phyloP scores from a whole-genome alignment of 805 yeast genomes.

The Candida arabinofermentans region DNA sequence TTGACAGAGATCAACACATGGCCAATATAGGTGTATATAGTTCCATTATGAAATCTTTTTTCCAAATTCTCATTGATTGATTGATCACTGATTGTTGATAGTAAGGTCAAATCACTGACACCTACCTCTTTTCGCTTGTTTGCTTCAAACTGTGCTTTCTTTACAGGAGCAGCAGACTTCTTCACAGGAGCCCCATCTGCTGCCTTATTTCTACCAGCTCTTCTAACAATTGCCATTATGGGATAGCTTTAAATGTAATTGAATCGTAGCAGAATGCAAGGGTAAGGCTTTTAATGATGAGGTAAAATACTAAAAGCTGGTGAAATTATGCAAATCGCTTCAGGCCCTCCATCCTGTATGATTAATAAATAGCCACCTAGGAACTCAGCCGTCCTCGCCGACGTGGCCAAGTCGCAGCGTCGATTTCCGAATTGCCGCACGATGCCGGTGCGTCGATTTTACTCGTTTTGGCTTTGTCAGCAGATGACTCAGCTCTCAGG shows the following conservation, averaged over 20 bases:
- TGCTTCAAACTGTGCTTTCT: conserved; percentile 88
- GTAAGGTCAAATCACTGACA: conserved; percentile 86
- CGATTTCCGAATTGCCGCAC: too few species aligned
- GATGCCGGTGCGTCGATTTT: too few species aligned
- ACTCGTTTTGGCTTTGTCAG: too few species aligned
- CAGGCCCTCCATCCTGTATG: too few species aligned
- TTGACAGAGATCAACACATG: conserved; percentile 94
- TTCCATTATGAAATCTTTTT: conserved; percentile 82
- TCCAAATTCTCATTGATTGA: conserved; percentile 88
- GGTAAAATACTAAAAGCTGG: too few species aligned
- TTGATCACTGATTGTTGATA: conserved; percentile 86
- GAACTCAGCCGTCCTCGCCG: too few species aligned
- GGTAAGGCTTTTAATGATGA: too few species aligned
- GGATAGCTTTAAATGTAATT: conserved; percentile 41
- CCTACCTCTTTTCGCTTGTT: conserved; percentile 96
- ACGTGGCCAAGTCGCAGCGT: too few species aligned
- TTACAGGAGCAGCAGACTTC: conserved; percentile 47
- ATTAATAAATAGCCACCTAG: too few species aligned
- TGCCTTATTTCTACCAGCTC: conserved; percentile 62
- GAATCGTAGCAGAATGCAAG: neutral
- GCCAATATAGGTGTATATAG: conserved; percentile 90
- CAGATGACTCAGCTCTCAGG: too few species aligned
- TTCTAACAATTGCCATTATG: conserved; percentile 37
- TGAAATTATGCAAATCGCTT: neutral
- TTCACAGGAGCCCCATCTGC: conserved; percentile 45